Percentiles rank a stretch among this genome's conserved stretches.
These are phyloP conservation scores for Diaporthe sp. DNA, from an alignment of 2,329 filamentous ascomycete species.

Conservation along the genomic window DNA sequence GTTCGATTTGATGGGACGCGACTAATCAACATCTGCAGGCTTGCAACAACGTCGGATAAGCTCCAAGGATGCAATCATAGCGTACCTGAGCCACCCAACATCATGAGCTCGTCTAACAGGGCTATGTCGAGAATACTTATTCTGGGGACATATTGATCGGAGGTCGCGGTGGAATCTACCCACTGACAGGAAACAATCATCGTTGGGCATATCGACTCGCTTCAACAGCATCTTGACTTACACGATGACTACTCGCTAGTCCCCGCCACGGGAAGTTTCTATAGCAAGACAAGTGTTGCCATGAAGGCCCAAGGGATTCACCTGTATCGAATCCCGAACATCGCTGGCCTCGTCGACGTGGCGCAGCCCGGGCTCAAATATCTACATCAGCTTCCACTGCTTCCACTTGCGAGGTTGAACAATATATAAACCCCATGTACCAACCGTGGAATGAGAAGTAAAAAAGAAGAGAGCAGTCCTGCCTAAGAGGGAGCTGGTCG, in stretches of 20 bases:
- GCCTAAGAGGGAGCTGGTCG: background rate
- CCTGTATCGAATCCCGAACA: background rate
- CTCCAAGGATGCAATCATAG: background rate
- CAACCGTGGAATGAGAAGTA: background rate
- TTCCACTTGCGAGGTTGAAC: background rate
- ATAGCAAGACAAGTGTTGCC: background rate
- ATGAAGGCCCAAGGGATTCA: background rate
- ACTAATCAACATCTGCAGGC: background rate
- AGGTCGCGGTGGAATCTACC: background rate
- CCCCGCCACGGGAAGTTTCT: background rate
- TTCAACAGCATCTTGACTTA: background rate
- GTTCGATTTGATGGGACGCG: background rate
- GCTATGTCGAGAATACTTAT: background rate
- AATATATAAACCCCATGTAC: background rate
- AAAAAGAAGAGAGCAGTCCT: background rate
- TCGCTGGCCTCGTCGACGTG: background rate
- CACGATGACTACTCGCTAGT: background rate
- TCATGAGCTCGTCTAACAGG: background rate
- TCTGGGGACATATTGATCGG: background rate
- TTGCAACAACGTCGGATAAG: no score
- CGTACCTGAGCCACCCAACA: background rate
- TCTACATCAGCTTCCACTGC: background rate
- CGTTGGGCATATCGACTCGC: background rate
- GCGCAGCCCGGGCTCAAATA: background rate
- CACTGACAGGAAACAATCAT: background rate